Evolutionary conservation across 2,329 filamentous ascomycete genomes (phyloP).

Genomic region (Beauveria brongniartii): DNA sequence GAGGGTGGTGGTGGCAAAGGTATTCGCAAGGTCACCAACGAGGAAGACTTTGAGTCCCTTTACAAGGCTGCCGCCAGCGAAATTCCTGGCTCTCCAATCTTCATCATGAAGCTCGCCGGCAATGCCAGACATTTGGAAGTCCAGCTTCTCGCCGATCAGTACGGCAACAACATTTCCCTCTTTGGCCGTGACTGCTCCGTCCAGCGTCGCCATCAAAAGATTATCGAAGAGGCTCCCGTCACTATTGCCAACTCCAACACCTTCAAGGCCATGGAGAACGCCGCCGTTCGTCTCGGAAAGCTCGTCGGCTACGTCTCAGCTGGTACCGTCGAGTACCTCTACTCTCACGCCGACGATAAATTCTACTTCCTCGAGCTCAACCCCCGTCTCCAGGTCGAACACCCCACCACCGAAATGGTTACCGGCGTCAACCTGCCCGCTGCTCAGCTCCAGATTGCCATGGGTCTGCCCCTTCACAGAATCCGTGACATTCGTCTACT

Average conservation of each 20-base stretch:
- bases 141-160: conserved; percentile 94
- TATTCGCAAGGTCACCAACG: conserved; percentile 86
- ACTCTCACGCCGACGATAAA: conserved; percentile 95
- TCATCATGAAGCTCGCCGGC: conserved; percentile 99
- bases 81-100: conserved; percentile 97
- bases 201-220: conserved; percentile 97
- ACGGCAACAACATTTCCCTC: conserved; percentile 98
- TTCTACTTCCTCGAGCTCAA: conserved; percentile 99
- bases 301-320: conserved; percentile 98
- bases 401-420: conserved; percentile 99
- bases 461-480: conserved; percentile 93
- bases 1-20: conserved; percentile 98
- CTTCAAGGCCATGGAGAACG: conserved; percentile 94
- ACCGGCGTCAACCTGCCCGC: conserved; percentile 95
- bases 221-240: conserved; percentile 97
- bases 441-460: conserved; percentile 95
- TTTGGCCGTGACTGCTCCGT: conserved; percentile 99
- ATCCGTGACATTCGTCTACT: conserved; percentile 93
- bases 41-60: conserved; percentile 75
- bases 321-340: conserved; percentile 97
- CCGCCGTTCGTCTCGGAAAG: conserved; percentile 85
- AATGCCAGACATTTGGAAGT: conserved; percentile 96
- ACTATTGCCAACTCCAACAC: conserved; percentile 86
- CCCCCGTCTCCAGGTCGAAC: conserved; percentile 98
- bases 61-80: conserved; percentile 97